These are phyloP conservation scores for Domatiomyces globalis DNA, from an alignment of 2,329 filamentous ascomycete genomes.

Conservation along the genomic window DNA sequence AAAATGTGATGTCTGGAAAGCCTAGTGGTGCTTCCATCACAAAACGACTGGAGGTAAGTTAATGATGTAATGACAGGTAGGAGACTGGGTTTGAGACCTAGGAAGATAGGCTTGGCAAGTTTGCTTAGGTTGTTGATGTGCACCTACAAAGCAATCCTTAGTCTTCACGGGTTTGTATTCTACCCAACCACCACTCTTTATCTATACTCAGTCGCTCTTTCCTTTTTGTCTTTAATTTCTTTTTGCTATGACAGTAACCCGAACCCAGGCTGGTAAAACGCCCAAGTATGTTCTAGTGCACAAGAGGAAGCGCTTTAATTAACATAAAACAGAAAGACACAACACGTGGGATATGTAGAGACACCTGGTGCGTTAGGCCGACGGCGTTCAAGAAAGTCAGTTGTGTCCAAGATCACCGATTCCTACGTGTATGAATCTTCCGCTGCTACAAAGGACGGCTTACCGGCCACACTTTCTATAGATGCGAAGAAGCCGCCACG, in stretches of 20 bases:
- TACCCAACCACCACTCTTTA: not conserved
- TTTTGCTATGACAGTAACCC: conserved; percentile 31
- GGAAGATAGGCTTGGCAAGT: no score
- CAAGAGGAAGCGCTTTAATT: conserved; percentile 4
- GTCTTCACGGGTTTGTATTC: not conserved
- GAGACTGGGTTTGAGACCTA: no score
- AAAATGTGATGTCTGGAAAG: no score
- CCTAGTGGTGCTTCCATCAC: no score
- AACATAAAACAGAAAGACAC: conserved; percentile 32
- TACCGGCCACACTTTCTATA: not conserved
- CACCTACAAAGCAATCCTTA: not conserved
- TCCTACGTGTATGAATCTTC: conserved; percentile 9
- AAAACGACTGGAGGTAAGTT: no score
- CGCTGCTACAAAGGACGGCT: conserved; percentile 4
- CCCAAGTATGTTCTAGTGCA: conserved; percentile 30
- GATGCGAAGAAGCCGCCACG: conserved; percentile 1
- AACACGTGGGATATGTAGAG: conserved; percentile 38
- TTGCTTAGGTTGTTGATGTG: no score
- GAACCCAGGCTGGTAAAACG: conserved; percentile 38
- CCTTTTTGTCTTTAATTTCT: not conserved
- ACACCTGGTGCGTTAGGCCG: conserved; percentile 28
- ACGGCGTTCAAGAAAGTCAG: conserved; percentile 12
- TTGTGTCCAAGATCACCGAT: conserved; percentile 6
- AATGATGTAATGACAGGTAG: no score
- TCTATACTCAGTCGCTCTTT: not conserved